A percentile compares a stretch with the other conserved stretches of the same genome.
phyloP scores from a whole-genome alignment of 768 basidiomycete species.

The Artomyces pyxidatus region DNA sequence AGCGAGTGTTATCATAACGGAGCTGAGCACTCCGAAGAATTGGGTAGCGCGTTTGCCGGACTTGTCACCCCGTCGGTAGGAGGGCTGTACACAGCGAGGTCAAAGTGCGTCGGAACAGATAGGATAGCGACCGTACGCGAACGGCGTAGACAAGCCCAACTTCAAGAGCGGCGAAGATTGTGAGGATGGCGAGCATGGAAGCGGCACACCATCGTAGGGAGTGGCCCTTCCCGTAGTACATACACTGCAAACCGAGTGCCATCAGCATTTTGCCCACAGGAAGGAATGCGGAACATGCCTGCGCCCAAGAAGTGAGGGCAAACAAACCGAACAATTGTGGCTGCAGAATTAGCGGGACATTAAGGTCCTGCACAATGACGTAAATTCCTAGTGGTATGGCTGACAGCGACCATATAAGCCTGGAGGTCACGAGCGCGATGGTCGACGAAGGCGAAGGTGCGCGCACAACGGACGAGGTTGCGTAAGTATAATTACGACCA shows the following conservation, averaged over 20 bases:
- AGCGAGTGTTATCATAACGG: slow-evolving; percentile 45
- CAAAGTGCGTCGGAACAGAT: background rate
- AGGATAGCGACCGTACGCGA: slow-evolving; percentile 26
- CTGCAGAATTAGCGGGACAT: slow-evolving; percentile 65
- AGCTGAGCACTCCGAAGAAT: slow-evolving; percentile 56
- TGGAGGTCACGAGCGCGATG: slow-evolving; percentile 15
- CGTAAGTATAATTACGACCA: no score
- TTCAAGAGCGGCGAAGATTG: slow-evolving; percentile 49
- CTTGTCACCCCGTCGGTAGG: slow-evolving; percentile 27
- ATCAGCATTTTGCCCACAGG: no score
- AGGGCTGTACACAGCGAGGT: slow-evolving; percentile 23
- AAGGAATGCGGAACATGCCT: slow-evolving; percentile 44
- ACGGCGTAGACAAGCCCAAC: slow-evolving; percentile 51
- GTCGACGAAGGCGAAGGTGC: no score
- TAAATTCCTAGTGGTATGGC: slow-evolving; percentile 63
- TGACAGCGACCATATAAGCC: slow-evolving; percentile 55
- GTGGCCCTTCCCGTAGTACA: slow-evolving; percentile 50
- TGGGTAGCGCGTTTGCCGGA: slow-evolving; percentile 26
- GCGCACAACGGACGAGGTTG: no score
- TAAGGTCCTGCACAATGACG: slow-evolving; percentile 52
- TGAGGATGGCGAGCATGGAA: slow-evolving; percentile 31
- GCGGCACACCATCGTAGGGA: slow-evolving; percentile 27
- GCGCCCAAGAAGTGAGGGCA: slow-evolving; percentile 53
- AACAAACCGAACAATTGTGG: slow-evolving; percentile 59
- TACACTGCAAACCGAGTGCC: slow-evolving; percentile 51